These are phyloP conservation scores for Phaeosphaeriaceae sp. DNA, from an alignment of 2,329 filamentous ascomycete species.

Conservation along the genomic window DNA sequence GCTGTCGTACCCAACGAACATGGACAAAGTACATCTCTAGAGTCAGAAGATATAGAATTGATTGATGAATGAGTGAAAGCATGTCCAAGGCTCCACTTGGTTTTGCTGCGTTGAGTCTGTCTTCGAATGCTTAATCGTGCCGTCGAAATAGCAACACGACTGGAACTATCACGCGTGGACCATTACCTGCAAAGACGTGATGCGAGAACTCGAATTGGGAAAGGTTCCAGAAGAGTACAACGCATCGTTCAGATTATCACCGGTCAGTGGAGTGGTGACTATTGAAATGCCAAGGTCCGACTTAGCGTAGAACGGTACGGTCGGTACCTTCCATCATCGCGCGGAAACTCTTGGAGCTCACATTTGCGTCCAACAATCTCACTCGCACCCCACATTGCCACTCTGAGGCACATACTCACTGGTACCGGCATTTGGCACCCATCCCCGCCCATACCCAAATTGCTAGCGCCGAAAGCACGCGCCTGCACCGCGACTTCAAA, in stretches of 20 bases:
- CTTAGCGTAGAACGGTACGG: not conserved
- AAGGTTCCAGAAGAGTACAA: not conserved
- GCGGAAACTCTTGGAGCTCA: conserved; percentile 24
- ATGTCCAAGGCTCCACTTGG: too few relatives aligned
- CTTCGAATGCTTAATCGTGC: too few relatives aligned
- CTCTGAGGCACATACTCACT: conserved; percentile 16
- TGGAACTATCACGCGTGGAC: too few relatives aligned
- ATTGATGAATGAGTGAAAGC: too few relatives aligned
- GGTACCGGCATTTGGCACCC: conserved; percentile 6
- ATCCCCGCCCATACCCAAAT: conserved; percentile 8
- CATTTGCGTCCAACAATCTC: conserved; percentile 23
- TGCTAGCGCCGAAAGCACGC: conserved; percentile 32
- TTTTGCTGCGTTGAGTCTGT: too few relatives aligned
- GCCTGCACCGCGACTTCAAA: conserved; percentile 47
- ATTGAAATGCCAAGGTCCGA: not conserved
- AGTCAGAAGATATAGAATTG: too few relatives aligned
- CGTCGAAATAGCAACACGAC: too few relatives aligned
- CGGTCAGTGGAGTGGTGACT: not conserved
- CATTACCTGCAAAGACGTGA: too few relatives aligned
- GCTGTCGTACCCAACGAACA: too few relatives aligned
- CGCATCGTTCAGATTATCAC: not conserved
- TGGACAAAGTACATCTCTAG: too few relatives aligned
- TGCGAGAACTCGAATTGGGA: not conserved
- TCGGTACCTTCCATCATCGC: conserved; percentile 17
- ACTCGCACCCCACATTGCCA: conserved; percentile 20